phyloP scores from a whole-genome alignment of 768 basidiomycete genomes.

The Trametes coccinea region DNA sequence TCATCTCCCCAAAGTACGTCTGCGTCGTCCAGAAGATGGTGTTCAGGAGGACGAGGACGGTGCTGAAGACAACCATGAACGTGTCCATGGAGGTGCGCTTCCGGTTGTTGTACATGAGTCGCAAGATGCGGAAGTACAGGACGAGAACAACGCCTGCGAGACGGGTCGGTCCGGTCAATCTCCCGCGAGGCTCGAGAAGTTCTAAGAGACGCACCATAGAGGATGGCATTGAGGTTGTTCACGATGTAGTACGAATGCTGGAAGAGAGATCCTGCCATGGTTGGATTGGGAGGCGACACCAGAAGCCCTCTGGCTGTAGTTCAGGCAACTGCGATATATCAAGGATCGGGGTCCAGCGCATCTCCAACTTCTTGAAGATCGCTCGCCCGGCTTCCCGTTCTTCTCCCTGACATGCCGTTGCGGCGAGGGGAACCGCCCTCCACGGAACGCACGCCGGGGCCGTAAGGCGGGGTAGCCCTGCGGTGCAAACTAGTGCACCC shows the following conservation, averaged over 20 bases:
- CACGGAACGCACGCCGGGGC: no score
- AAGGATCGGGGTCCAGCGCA: no score
- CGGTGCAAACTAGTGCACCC: no score
- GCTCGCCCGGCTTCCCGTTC: background rate
- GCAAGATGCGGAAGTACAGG: constrained; percentile 23
- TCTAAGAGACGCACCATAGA: constrained; percentile 25
- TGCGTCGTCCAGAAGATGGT: constrained; percentile 31
- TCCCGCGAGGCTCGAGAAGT: constrained; percentile 29
- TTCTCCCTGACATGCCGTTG: background rate
- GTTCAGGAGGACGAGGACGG: constrained; percentile 28
- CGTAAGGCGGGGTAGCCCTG: no score
- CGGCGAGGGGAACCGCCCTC: background rate
- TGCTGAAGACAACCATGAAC: constrained; percentile 28
- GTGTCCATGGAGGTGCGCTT: constrained; percentile 9
- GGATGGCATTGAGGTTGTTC: constrained; percentile 21
- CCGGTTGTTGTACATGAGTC: constrained; percentile 9
- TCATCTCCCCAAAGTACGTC: constrained; percentile 31
- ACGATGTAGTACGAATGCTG: constrained; percentile 24
- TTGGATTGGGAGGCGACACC: constrained; percentile 21
- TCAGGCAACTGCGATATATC: no score
- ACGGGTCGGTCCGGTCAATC: constrained; percentile 18
- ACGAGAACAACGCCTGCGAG: constrained; percentile 25
- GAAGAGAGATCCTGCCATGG: constrained; percentile 14
- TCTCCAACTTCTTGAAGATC: no score
- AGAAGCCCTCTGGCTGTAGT: constrained; percentile 36